These are phyloP conservation scores for Chytriomyces hyalinus DNA, from an alignment of 192 early-diverging fungal genomes.

Conservation along the genomic window DNA sequence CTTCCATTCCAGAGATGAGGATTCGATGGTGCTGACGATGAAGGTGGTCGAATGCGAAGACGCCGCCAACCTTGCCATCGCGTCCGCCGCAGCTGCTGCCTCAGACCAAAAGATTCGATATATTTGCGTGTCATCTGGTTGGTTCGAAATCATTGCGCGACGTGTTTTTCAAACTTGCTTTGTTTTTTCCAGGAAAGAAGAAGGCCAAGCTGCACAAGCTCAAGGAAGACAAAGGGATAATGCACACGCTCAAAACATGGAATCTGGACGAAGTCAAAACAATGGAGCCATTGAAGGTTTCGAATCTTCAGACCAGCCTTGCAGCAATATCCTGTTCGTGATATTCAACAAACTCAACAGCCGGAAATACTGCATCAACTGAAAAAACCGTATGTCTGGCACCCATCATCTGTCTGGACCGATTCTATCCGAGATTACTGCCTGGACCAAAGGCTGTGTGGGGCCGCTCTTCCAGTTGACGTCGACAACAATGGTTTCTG, in stretches of 20 bases:
- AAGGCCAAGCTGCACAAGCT: conserved; percentile 50
- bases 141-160: neutral
- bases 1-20: conserved; percentile 7
- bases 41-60: conserved; percentile 29
- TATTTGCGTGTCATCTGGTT: conserved; percentile 37
- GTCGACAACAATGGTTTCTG: too few species aligned
- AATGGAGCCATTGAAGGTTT: conserved; percentile 49
- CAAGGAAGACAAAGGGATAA: conserved; percentile 45
- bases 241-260: conserved; percentile 51
- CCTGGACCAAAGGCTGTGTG: too few species aligned
- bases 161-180: neutral
- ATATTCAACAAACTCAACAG: too few species aligned
- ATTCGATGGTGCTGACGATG: neutral
- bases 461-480: too few species aligned
- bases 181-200: conserved; percentile 1
- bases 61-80: conserved; percentile 1
- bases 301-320: too few species aligned
- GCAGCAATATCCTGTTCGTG: too few species aligned
- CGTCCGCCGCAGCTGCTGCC: neutral
- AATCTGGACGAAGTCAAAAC: conserved; percentile 56
- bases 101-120: conserved; percentile 31
- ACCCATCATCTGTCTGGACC: too few species aligned
- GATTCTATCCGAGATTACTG: too few species aligned
- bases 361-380: too few species aligned
- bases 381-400: too few species aligned